These are phyloP conservation scores for Gymnopilus junonius DNA, from an alignment of 768 basidiomycete genomes.

Conservation along the genomic window DNA sequence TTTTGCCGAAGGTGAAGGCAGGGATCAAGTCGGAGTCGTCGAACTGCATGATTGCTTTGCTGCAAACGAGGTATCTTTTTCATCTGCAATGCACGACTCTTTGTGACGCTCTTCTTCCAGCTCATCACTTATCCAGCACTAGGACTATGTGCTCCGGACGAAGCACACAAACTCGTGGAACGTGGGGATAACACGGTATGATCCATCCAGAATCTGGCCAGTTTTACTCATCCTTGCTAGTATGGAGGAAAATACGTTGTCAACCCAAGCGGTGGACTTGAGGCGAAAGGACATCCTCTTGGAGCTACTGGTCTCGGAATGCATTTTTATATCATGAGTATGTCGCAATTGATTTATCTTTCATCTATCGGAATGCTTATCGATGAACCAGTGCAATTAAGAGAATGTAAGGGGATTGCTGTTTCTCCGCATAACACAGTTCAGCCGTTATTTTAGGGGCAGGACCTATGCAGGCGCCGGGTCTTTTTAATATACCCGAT, in stretches of 20 bases:
- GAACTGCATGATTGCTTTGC: slow-evolving; percentile 91
- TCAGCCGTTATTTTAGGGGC: slow-evolving; percentile 54
- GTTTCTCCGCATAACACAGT: not conserved
- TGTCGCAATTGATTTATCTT: slow-evolving; percentile 21
- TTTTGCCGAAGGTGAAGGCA: slow-evolving; percentile 60
- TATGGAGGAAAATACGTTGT: slow-evolving; percentile 87
- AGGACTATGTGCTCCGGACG: slow-evolving; percentile 66
- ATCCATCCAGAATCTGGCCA: not conserved
- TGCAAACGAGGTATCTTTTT: slow-evolving; percentile 64
- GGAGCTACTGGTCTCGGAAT: slow-evolving; percentile 85
- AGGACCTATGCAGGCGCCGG: slow-evolving; percentile 82
- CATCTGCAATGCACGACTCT: not conserved
- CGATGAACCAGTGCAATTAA: slow-evolving; percentile 64
- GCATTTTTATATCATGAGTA: slow-evolving; percentile 87
- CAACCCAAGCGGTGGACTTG: slow-evolving; percentile 84
- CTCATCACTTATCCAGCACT: slow-evolving; percentile 84
- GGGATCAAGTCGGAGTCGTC: slow-evolving; percentile 81
- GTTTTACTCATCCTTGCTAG: slow-evolving; percentile 34
- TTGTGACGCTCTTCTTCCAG: slow-evolving; percentile 36
- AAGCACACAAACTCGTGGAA: slow-evolving; percentile 77
- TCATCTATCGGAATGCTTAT: slow-evolving; percentile 1
- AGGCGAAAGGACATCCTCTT: slow-evolving; percentile 89
- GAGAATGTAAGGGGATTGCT: slow-evolving; percentile 52
- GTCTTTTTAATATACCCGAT: slow-evolving; percentile 64
- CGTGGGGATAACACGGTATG: slow-evolving; percentile 78